These are phyloP conservation scores for Phytophthora quininea DNA, from an alignment of 352 stramenopile species.

Conservation along the genomic window DNA sequence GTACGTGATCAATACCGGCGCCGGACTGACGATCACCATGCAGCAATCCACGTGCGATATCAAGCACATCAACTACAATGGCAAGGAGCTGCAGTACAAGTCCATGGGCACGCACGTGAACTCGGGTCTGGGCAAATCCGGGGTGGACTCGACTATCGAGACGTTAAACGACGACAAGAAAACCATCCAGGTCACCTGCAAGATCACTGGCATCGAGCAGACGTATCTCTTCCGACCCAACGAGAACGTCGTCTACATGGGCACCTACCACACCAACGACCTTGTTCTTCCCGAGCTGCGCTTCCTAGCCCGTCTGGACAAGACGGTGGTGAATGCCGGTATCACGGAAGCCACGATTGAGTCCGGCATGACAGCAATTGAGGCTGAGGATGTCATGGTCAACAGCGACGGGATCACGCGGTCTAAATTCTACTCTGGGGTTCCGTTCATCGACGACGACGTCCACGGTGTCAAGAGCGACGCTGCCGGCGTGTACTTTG, in stretches of 20 bases:
- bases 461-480: conserved; percentile 47
- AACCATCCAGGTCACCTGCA: conserved; percentile 48
- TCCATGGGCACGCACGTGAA: conserved; percentile 50
- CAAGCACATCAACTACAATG: conserved; percentile 43
- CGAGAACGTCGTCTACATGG: conserved; percentile 57
- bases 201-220: conserved; percentile 39
- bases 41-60: conserved; percentile 52
- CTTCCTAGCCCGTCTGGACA: conserved; percentile 52
- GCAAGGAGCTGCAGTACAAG: conserved; percentile 49
- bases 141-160: conserved; percentile 37
- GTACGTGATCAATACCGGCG: conserved; percentile 43
- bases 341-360: conserved; percentile 44
- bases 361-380: conserved; percentile 38
- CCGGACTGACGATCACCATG: conserved; percentile 45
- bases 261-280: conserved; percentile 43
- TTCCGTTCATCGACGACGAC: conserved; percentile 43
- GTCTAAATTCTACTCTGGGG: conserved; percentile 50
- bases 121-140: conserved; percentile 38
- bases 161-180: conserved; percentile 37
- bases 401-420: conserved; percentile 38
- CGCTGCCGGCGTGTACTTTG: conserved; percentile 50
- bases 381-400: conserved; percentile 46
- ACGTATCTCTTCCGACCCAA: conserved; percentile 58
- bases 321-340: conserved; percentile 33
- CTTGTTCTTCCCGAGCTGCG: conserved; percentile 47